These are phyloP conservation scores for Lentinula detonsa DNA, from an alignment of 768 basidiomycete species.

Conservation along the genomic window DNA sequence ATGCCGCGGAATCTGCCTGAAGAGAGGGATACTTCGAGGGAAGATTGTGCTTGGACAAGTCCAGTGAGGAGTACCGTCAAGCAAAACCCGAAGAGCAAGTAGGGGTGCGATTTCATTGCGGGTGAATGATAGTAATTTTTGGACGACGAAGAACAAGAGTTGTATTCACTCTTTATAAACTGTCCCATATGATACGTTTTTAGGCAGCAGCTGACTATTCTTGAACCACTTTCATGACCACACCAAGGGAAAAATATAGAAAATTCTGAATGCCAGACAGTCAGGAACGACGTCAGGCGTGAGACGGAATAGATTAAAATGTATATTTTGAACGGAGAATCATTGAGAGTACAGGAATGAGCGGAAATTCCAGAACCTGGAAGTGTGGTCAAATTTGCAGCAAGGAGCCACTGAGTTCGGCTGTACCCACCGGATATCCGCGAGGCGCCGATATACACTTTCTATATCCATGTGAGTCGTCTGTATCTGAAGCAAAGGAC, in stretches of 20 bases:
- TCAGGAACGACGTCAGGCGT: not conserved
- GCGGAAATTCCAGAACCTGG: not conserved
- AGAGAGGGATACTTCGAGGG: slow-evolving; percentile 30
- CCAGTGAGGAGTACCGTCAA: not conserved
- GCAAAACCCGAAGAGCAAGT: not conserved
- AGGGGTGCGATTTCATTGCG: not conserved
- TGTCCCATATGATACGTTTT: too few species aligned
- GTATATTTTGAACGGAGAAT: not conserved
- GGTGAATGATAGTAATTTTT: not conserved
- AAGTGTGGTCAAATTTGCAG: too few species aligned
- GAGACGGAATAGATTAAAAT: not conserved
- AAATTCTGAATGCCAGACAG: not conserved
- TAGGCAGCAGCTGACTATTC: not conserved
- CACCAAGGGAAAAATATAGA: not conserved
- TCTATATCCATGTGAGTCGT: too few species aligned
- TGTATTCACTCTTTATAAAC: not conserved
- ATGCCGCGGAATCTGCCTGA: slow-evolving; percentile 45
- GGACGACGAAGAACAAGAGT: not conserved
- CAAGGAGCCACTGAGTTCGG: too few species aligned
- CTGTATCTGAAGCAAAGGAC: too few species aligned
- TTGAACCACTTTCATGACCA: not conserved
- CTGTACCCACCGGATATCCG: too few species aligned
- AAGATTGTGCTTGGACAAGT: not conserved
- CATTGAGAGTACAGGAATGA: not conserved
- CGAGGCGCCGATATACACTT: too few species aligned